phyloP scores from a whole-genome alignment of 2,329 filamentous ascomycete species.

The Ophiostoma perfectum region DNA sequence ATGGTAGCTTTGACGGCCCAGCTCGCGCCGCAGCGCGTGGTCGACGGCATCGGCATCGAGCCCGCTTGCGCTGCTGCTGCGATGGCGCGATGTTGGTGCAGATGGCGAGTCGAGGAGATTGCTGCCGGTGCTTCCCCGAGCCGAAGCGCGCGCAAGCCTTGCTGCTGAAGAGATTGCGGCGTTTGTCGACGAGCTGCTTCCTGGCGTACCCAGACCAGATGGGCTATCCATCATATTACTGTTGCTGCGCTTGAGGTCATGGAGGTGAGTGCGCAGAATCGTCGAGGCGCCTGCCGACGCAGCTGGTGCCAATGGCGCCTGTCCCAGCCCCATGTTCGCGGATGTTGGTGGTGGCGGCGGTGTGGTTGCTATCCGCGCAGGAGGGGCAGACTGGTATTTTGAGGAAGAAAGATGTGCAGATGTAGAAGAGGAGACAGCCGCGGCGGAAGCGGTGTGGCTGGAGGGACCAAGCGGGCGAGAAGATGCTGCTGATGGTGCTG shows the following conservation, averaged over 20 bases:
- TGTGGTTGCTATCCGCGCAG: conserved; percentile 23
- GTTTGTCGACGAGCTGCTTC: neutral
- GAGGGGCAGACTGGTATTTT: neutral
- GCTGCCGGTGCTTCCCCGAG: conserved; percentile 17
- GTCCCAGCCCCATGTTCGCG: conserved; percentile 10
- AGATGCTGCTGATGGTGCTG: neutral
- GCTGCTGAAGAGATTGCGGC: conserved; percentile 14
- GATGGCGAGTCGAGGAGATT: conserved; percentile 18
- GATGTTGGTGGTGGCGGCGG: conserved; percentile 19
- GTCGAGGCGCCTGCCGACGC: neutral
- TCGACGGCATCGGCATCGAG: conserved; percentile 49
- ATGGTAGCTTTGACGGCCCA: conserved; percentile 33
- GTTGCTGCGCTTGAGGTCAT: conserved; percentile 13
- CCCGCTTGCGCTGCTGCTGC: conserved; percentile 32
- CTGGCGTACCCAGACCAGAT: neutral
- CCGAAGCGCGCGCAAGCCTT: conserved; percentile 17
- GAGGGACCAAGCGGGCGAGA: neutral
- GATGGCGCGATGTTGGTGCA: conserved; percentile 33
- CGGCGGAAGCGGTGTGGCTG: neutral
- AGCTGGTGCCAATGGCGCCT: conserved; percentile 6
- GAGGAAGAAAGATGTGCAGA: conserved; percentile 1
- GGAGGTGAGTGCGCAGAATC: conserved; percentile 8
- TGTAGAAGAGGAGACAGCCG: conserved; percentile 3
- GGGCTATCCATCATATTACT: neutral
- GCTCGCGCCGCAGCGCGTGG: conserved; percentile 46